Evolutionary conservation across 1,284 basidiomycete species (phyloP), one percentile per base, ranked within the genome.

Genomic region (Sporisorium iseilematis-ciliati): DNA sequence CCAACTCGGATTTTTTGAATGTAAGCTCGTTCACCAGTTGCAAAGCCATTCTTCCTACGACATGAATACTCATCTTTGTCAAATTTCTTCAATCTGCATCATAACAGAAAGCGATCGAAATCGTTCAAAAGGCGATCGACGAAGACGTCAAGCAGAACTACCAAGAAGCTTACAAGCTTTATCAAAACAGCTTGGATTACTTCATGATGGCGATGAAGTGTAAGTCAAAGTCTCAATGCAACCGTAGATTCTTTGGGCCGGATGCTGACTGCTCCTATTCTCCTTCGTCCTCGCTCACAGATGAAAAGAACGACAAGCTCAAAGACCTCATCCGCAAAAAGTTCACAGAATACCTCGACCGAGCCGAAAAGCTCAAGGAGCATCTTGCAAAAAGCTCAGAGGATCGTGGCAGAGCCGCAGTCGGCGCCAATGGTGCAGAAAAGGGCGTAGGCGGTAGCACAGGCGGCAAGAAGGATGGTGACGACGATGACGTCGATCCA

Each of bases 271-370:
- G 35, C 35, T 38, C 35, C 6, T 38, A 12, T 38, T 33, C 11
- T 38, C 35, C 12, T 38, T 14, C 35, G 35, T 38, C 12, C 14
- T 16, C 35, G 5, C 14, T 16, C 14, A 16, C 35, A 38, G 35
- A 95, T 86, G 95, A 97, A 88, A 96, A 94, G 90, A 98, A 98
- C 85, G 93, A 95, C 67, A 94, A 93, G 86, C 91, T 95, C 55
- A 96, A 95, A 85, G 86, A 89, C 52, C 88, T 98, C 78, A 97
- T 99, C 84, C 91, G 92, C 57, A 88, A 89, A 58, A 99, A 98
- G 89, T 92, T 97, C 80, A 90, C 89, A 57, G 95, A 99, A 84
- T 99, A 99, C 86, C 90, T 99, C 45, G 90, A 90, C 65, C 91
- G 96, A 20, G 96, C 96, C 1, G 96, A 99, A 86, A 93, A 91